phyloP scores from a whole-genome alignment of 1,284 basidiomycete species.

The Porodaedalea pini region DNA sequence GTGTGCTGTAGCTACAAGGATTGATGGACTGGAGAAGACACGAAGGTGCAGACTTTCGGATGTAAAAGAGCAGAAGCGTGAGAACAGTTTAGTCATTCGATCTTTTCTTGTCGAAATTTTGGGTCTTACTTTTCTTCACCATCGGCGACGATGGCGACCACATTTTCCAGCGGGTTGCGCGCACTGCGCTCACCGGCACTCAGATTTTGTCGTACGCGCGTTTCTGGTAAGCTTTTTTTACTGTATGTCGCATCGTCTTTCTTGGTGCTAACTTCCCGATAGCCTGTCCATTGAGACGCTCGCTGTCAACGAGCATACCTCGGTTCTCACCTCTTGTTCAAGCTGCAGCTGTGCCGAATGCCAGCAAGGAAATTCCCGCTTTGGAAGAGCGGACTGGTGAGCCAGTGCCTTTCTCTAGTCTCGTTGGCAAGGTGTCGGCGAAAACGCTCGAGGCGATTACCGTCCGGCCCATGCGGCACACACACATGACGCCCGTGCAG shows the following conservation, averaged over 20 bases:
- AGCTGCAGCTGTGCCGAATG: neutral
- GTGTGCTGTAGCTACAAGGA: no score
- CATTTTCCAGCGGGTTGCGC: neutral
- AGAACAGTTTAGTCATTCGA: neutral
- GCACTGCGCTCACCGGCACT: neutral
- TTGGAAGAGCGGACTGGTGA: neutral
- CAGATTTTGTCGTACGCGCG: neutral
- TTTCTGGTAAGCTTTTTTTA: neutral
- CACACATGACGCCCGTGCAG: constrained; percentile 84
- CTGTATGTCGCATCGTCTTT: neutral
- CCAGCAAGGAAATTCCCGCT: neutral
- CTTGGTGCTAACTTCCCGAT: neutral
- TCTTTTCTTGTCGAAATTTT: neutral
- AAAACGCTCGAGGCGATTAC: constrained; percentile 65
- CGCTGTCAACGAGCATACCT: constrained; percentile 9
- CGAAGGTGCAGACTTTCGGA: no score
- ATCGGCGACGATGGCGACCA: constrained; percentile 12
- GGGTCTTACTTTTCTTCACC: constrained; percentile 3
- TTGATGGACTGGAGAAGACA: no score
- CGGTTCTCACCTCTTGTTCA: neutral
- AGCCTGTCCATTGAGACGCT: neutral
- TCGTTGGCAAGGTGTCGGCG: constrained; percentile 41
- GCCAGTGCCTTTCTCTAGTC: constrained; percentile 36
- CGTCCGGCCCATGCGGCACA: constrained; percentile 66
- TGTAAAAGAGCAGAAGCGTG: neutral